Evolutionary conservation across 176 grass and related monocot genomes (phyloP), one percentile per base, ranked within the genome.

Genomic region (Lolium multiflorum): DNA sequence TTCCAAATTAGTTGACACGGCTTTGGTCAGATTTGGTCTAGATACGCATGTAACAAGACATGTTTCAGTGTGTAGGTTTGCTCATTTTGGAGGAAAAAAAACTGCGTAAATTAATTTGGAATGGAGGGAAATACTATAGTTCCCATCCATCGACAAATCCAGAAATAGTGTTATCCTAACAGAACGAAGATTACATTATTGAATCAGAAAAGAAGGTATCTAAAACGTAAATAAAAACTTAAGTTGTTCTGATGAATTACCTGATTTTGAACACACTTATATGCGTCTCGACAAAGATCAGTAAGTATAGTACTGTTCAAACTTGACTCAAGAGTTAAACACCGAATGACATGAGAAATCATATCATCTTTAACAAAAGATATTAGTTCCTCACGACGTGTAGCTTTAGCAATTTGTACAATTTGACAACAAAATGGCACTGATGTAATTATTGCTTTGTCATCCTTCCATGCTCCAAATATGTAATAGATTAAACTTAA

Each of bases 281-380:
- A 81, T 65, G 60, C 60, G 0, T 47, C 21, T 81, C 25, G 39
- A 49, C 78, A 81, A 64, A 65, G 78, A 65, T 18, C 13, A 66
- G 43, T 18, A 66, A 81, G 67, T 11, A 43, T 21, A 80, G 15
- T 44, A 47, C 15, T 81, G 43, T 50, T 16, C 22, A 46, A 81
- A 18, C 0, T 81, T 35, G 60, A 6, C 61, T 81, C 16, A 1
- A 67, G 15, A 15, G 43, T 72, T 84, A 75, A 75, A 72, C 71
- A 63, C 51, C 22, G 24, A 58, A 84, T 50, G 58, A 75, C 24
- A 35, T 9, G 28, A 14, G 41, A 71, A 75, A 84, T 75, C 62
- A 84, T 35, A 50, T 84, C 39, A 84, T 84, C 70, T 74, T 75
- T 7, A 18, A 75, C 24, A 60, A 61, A 75, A 50, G 70, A 84